These are phyloP conservation scores for Dissophora globulifera DNA, from an alignment of 192 early-diverging fungal genomes.

Conservation along the genomic window DNA sequence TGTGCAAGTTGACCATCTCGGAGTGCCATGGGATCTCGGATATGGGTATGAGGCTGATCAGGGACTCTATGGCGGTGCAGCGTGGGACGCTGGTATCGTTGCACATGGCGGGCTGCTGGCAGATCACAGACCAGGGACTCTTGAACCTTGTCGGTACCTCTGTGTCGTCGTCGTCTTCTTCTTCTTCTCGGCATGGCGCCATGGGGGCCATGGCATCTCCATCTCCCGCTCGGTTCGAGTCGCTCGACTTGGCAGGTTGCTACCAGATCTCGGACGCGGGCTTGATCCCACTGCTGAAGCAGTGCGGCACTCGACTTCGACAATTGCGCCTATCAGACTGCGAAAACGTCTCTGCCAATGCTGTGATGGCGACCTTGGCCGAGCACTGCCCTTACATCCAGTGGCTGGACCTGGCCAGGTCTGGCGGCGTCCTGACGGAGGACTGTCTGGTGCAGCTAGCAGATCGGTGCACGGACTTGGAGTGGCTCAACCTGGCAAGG, in stretches of 20 bases:
- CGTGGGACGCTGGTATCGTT: constrained; percentile 24
- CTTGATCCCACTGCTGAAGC: constrained; percentile 31
- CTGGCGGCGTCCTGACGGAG: constrained; percentile 32
- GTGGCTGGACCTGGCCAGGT: constrained; percentile 57
- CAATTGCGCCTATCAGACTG: constrained; percentile 55
- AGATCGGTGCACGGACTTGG: constrained; percentile 31
- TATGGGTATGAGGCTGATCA: constrained; percentile 5
- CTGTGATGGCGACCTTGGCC: constrained; percentile 22
- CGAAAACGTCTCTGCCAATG: constrained; percentile 21
- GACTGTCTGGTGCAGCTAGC: constrained; percentile 27
- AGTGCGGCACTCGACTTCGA: constrained; percentile 35
- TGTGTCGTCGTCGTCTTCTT: too few species aligned
- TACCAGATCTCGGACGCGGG: constrained; percentile 52
- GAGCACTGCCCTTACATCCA: constrained; percentile 38
- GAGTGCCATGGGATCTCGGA: constrained; percentile 52
- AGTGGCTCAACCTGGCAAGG: constrained; percentile 55
- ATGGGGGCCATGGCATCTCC: too few species aligned
- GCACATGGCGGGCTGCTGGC: constrained; percentile 35
- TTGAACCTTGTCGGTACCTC: constrained; percentile 13
- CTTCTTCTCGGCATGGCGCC: too few species aligned
- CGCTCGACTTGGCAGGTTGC: constrained; percentile 55
- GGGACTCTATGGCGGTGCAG: constrained; percentile 12
- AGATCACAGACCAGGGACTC: constrained; percentile 51
- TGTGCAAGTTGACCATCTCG: constrained; percentile 51
- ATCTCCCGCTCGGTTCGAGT: constrained; percentile 16